These are phyloP conservation scores for Plasmopara viticola DNA, from an alignment of 352 stramenopile genomes.

Conservation along the genomic window DNA sequence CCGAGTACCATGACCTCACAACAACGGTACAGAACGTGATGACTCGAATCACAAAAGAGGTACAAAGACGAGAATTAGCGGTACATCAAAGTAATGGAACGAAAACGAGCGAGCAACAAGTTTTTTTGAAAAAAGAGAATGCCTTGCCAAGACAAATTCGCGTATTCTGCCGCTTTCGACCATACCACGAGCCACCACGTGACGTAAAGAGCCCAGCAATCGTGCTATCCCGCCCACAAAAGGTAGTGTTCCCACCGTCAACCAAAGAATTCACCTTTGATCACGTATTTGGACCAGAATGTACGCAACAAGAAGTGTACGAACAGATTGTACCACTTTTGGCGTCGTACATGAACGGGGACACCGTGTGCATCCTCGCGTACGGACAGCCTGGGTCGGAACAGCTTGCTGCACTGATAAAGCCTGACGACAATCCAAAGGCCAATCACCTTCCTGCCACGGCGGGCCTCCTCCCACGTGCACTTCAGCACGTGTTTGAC, in stretches of 20 bases:
- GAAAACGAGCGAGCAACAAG: slow-evolving; percentile 70
- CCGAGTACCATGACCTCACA: slow-evolving; percentile 28
- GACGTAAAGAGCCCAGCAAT: slow-evolving; percentile 25
- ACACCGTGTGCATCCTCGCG: background rate
- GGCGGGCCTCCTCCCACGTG: background rate
- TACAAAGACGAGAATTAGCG: slow-evolving; percentile 43
- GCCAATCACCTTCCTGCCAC: background rate
- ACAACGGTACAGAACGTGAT: slow-evolving; percentile 37
- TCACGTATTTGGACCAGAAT: slow-evolving; percentile 70
- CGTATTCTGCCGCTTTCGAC: slow-evolving; percentile 89
- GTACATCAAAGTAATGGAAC: slow-evolving; percentile 61
- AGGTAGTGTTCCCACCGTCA: slow-evolving; percentile 75
- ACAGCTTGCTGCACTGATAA: background rate
- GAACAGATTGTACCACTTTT: background rate
- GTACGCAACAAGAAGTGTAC: background rate
- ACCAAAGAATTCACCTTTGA: slow-evolving; percentile 96
- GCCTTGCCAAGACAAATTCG: slow-evolving; percentile 91
- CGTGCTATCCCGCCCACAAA: slow-evolving; percentile 85
- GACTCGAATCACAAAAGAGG: slow-evolving; percentile 34
- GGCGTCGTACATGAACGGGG: background rate
- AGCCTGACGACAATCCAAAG: background rate
- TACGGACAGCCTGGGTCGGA: background rate
- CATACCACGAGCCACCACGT: slow-evolving; percentile 15
- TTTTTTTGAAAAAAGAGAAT: slow-evolving; percentile 86
- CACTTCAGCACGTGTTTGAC: background rate